Evolutionary conservation across 2,329 filamentous ascomycete species (phyloP), one percentile per base, ranked within the genome.

Genomic region (Trichophyton simii): DNA sequence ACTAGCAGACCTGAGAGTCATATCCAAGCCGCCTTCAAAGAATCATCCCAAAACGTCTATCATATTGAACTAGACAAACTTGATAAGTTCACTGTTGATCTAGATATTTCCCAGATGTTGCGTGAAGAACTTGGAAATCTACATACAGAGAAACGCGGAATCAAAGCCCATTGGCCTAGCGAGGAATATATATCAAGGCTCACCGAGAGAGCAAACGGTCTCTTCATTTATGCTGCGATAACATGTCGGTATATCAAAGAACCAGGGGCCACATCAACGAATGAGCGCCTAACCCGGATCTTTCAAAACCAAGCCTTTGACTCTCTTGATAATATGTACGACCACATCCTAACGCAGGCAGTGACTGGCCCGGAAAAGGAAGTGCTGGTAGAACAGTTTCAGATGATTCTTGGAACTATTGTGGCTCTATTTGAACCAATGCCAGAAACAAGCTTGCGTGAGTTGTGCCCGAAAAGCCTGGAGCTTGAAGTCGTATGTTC

Each of bases 1-100:
- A 71, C 70, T 1, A 71, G 70, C 44, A 59, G 70, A 38, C 70
- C 69, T 0, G 70, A 73, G 55, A 18, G 67, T 1, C 63, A 67
- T 2, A 67, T 71, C 9, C 44, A 61, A 0, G 61, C 67, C 3
- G 68, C 66, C 1, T 70, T 72, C 44, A 31, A 48, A n/a, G 20
- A 61, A 2, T 63, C 69, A 8, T 3, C 13, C 2, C 44, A 60
- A n/a, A 60, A 64, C 28, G 13, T 64, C 2, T 58, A 68, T 61
- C 58, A 68, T n/a, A 13, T 71, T 4, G 55, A 65, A 22, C 65
- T 71, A 5, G 63, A 71, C 42, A 62, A 70, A 7, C 63, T 72
- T 36, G 55, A 64, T 5, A 13, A 62, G 50, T 18, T 62, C 34
- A 62, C 67, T 2, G 65, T 67, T 11, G 60, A 67, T 59, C 6